Conservation (phyloP, 768 basidiomycete genomes). For the Amanita exitialis region DNA sequence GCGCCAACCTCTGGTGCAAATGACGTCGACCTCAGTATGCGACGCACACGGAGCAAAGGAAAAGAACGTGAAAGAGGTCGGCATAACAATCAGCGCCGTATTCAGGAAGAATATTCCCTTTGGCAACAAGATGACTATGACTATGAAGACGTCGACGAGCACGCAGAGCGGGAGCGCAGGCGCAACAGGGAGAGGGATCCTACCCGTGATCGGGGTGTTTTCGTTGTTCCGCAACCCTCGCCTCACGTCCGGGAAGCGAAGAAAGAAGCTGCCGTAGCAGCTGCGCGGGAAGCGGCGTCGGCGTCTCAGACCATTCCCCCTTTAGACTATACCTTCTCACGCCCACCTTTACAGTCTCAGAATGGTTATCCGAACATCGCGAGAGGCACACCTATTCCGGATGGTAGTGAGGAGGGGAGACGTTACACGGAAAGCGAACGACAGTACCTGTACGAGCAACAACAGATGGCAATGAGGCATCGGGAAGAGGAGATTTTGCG, state of each 20-base stretch:
- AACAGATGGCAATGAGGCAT: slow-evolving; percentile 33
- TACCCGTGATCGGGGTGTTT: slow-evolving; percentile 3
- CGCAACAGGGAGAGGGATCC: background rate
- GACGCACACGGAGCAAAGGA: slow-evolving; percentile 8
- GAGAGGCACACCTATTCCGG: background rate
- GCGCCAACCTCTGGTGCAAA: slow-evolving; percentile 17
- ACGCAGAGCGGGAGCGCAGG: slow-evolving; percentile 2
- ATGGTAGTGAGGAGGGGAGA: background rate
- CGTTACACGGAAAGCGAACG: slow-evolving; percentile 4
- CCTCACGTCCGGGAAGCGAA: slow-evolving; percentile 5
- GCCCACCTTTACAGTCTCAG: slow-evolving; percentile 12
- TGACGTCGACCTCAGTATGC: slow-evolving; percentile 14
- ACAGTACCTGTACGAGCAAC: slow-evolving; percentile 15
- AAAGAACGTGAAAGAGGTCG: slow-evolving; percentile 3
- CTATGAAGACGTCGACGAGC: background rate
- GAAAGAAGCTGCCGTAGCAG: slow-evolving; percentile 7
- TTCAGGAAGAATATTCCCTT: background rate
- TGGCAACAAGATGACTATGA: slow-evolving; percentile 4
- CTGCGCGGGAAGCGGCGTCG: slow-evolving; percentile 14
- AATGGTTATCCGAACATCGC: background rate
- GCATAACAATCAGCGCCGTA: slow-evolving; percentile 2
- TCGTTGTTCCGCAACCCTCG: slow-evolving; percentile 1
- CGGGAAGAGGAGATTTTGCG: slow-evolving; percentile 38
- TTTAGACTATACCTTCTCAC: slow-evolving; percentile 21
- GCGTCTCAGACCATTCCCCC: slow-evolving; percentile 5